Percentiles rank a stretch among this genome's conserved stretches.
phyloP scores from a whole-genome alignment of 2,329 filamentous ascomycete genomes.

The Fusarium sp. region DNA sequence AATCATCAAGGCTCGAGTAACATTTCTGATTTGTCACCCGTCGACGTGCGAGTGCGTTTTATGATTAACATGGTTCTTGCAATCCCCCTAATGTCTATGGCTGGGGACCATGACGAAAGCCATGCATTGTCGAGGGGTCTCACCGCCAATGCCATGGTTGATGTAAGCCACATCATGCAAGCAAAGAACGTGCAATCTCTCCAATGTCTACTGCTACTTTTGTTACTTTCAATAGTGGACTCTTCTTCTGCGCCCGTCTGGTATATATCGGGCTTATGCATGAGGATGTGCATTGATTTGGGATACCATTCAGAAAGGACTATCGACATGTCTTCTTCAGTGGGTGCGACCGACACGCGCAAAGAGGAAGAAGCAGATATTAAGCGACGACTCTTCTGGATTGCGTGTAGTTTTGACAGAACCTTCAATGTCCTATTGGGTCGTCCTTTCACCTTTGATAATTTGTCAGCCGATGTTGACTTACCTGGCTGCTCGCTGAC shows the following conservation, averaged over 20 bases:
- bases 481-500: background rate
- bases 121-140: background rate
- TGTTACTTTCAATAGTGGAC: conserved; percentile 9
- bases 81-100: conserved; percentile 11
- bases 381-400: conserved; percentile 16
- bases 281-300: conserved; percentile 21
- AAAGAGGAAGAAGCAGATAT: background rate
- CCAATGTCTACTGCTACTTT: conserved; percentile 2
- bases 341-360: accelerated
- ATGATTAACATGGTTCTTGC: conserved; percentile 26
- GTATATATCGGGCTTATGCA: conserved; percentile 21
- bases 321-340: background rate
- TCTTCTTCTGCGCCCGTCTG: conserved; percentile 10
- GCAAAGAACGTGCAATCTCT: conserved; percentile 16
- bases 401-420: conserved; percentile 6
- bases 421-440: conserved; percentile 13
- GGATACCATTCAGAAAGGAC: conserved; percentile 17
- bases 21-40: accelerated
- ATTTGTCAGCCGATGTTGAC: background rate
- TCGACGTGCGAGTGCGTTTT: conserved; percentile 3
- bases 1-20: background rate
- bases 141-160: conserved; percentile 9
- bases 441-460: conserved; percentile 15
- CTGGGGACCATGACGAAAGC: conserved; percentile 3
- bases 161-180: conserved; percentile 12